phyloP scores from a whole-genome alignment of 169 alveolate species.

The Plasmodium gallinaceum region DNA sequence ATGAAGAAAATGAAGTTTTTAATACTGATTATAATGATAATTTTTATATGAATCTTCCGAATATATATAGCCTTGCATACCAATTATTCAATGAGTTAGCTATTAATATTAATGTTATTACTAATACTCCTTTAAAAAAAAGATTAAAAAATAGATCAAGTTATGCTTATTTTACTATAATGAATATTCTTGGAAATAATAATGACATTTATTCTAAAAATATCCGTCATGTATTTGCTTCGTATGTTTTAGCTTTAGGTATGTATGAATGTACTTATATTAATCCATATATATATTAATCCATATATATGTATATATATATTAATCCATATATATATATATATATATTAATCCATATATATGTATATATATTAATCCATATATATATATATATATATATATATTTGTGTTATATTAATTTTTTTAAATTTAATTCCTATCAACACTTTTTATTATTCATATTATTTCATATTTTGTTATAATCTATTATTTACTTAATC shows the following conservation, averaged over 20 bases:
- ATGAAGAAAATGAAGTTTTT: slow-evolving; percentile 24
- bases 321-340: not conserved
- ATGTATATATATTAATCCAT: no score
- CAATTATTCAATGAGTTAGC: slow-evolving; percentile 65
- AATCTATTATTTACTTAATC: no score
- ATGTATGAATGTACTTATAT: not conserved
- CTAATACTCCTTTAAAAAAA: slow-evolving; percentile 50
- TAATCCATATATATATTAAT: not conserved
- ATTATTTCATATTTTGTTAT: no score
- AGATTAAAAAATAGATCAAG: slow-evolving; percentile 33
- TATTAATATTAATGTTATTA: slow-evolving; percentile 52
- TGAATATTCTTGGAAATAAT: slow-evolving; percentile 41
- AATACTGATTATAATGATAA: slow-evolving; percentile 6
- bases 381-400: no score
- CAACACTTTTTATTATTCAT: no score
- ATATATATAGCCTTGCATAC: slow-evolving; percentile 67
- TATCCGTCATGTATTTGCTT: slow-evolving; percentile 36
- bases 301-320: not conserved
- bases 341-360: not conserved
- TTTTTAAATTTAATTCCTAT: no score
- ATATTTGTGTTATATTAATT: no score
- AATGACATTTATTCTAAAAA: slow-evolving; percentile 51
- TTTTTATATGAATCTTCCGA: slow-evolving; percentile 24
- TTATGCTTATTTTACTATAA: slow-evolving; percentile 55
- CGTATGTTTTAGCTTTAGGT: slow-evolving; percentile 54